A percentile compares a stretch with the other conserved stretches of the same genome.
Evolutionary conservation across 192 early-diverging fungal species (phyloP).

Genomic region (Pilaira anomala): DNA sequence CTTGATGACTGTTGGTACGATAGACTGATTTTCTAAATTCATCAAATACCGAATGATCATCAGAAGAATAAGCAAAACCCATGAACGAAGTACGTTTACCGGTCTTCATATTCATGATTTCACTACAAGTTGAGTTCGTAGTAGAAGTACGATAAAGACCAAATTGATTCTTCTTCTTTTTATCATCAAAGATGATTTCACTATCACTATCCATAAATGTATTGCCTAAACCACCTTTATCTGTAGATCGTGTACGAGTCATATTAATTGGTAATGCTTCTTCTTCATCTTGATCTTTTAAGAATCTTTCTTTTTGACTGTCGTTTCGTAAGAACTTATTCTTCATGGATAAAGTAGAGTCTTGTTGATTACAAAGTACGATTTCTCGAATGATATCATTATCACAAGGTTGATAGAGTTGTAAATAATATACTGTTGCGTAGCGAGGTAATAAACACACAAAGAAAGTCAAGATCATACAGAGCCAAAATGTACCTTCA

Average conservation of each 20-base stretch:
- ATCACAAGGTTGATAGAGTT: constrained; percentile 75
- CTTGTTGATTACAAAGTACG: constrained; percentile 32
- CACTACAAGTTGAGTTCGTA: constrained; percentile 17
- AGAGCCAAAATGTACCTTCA: constrained; percentile 67
- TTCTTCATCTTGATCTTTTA: not conserved
- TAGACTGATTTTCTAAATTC: constrained; percentile 39
- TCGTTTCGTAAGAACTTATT: not conserved
- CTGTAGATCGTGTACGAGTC: not conserved
- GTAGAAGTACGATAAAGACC: not conserved
- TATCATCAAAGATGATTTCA: not conserved
- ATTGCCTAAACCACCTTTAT: not conserved
- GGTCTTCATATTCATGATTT: constrained; percentile 40
- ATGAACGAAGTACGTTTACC: constrained; percentile 46
- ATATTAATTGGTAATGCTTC: constrained; percentile 29
- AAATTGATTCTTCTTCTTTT: not conserved
- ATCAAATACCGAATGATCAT: constrained; percentile 42
- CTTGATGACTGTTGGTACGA: not conserved
- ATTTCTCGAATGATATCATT: constrained; percentile 82
- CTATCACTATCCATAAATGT: not conserved
- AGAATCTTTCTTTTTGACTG: not conserved
- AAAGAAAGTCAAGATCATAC: constrained; percentile 53
- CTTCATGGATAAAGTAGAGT: not conserved
- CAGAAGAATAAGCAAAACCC: constrained; percentile 44
- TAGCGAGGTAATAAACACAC: constrained; percentile 76
- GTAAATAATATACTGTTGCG: constrained; percentile 61